phyloP scores from a whole-genome alignment of 495 filamentous ascomycete genomes.

The Bacidia gigantensis region DNA sequence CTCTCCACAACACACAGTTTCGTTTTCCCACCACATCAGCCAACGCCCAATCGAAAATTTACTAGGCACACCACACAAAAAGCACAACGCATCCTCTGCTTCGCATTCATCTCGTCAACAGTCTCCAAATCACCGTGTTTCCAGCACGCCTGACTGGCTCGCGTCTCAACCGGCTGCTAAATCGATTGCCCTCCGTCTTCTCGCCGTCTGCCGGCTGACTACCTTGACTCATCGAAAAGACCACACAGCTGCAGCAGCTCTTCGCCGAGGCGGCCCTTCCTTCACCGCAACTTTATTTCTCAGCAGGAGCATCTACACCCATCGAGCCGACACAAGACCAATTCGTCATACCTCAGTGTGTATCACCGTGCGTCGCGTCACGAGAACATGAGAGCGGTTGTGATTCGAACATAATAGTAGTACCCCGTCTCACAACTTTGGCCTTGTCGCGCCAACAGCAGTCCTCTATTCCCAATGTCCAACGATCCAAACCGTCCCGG shows the following conservation, averaged over 20 bases:
- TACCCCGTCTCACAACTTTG: not conserved
- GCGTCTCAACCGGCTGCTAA: not conserved
- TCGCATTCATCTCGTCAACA: slow-evolving; percentile 8
- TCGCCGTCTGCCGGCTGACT: slow-evolving; percentile 5
- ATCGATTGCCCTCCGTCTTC: slow-evolving; percentile 18
- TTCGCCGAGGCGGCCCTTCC: slow-evolving; percentile 5
- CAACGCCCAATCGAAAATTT: no score
- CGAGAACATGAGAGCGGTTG: slow-evolving; percentile 9
- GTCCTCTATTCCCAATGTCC: slow-evolving; percentile 31
- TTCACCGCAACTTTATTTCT: slow-evolving; percentile 18
- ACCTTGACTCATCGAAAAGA: not conserved
- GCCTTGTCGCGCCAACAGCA: slow-evolving; percentile 2
- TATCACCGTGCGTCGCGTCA: not conserved
- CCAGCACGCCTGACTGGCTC: not conserved
- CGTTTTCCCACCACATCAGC: not conserved
- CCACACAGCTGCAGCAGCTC: not conserved
- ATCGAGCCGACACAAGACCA: not conserved
- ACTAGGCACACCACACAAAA: no score
- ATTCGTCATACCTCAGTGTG: not conserved
- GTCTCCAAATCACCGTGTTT: not conserved
- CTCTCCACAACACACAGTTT: not conserved
- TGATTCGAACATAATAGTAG: not conserved
- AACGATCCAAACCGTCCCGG: slow-evolving; percentile 32
- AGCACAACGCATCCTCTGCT: no score
- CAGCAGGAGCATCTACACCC: slow-evolving; percentile 1